A percentile compares a stretch with the other conserved stretches of the same genome.
These are phyloP conservation scores for Rhamnella rubrinervis DNA, from an alignment of 331 rosid genomes.

Conservation along the genomic window DNA sequence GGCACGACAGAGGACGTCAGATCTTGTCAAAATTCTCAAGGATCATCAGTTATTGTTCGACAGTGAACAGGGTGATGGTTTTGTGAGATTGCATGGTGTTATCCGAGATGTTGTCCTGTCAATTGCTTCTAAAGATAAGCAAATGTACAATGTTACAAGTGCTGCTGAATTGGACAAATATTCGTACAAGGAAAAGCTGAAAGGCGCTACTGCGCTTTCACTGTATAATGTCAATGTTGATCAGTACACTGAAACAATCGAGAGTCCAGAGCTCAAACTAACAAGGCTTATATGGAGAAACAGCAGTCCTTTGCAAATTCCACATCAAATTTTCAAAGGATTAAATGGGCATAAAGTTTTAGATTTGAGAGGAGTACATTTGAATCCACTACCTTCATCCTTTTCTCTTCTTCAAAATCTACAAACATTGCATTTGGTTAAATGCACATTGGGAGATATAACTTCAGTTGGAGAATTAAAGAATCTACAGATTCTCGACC, in stretches of 20 bases:
- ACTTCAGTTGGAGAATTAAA: background rate
- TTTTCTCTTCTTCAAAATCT: background rate
- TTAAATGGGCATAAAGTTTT: background rate
- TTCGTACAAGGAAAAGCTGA: too few relatives aligned
- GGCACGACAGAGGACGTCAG: background rate
- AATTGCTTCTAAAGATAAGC: background rate
- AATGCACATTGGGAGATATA: background rate
- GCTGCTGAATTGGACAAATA: background rate
- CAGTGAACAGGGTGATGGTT: background rate
- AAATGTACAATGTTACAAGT: too few relatives aligned
- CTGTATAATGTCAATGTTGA: too few relatives aligned
- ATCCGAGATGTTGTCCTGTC: background rate
- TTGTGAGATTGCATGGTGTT: background rate
- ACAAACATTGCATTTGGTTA: background rate
- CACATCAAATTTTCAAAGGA: background rate
- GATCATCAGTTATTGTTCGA: background rate
- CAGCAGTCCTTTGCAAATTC: too few relatives aligned
- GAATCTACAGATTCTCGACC: constrained; percentile 1
- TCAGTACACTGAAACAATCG: too few relatives aligned
- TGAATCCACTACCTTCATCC: background rate
- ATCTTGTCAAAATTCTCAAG: too few relatives aligned
- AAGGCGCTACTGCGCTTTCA: too few relatives aligned
- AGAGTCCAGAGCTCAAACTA: background rate
- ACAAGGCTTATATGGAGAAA: too few relatives aligned
- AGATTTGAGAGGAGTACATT: background rate